Evolutionary conservation across 148 eudicot species (phyloP), one percentile per base, ranked within the genome.

Genomic region (Persicaria maculosa): DNA sequence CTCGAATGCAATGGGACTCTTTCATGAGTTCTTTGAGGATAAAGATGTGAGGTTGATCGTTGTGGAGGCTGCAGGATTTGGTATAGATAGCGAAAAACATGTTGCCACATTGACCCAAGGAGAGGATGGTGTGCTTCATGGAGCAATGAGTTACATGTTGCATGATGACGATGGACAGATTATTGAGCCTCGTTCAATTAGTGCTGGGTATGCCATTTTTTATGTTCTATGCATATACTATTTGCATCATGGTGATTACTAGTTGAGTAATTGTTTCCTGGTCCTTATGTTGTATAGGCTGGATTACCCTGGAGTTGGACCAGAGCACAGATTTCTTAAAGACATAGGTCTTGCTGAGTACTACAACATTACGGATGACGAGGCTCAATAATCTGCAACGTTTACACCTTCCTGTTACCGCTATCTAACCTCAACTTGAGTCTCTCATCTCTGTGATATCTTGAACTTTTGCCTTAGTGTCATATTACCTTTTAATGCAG

Each of bases 121-220:
- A 8, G 93, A 89, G 78, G 87, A 87, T 55, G 93, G 93, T 48
- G 90, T 89, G 25, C 57, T 85, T 58, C 93, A 89, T 80, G 93
- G 93, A 72, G 89, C 93, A 46, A 87, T 89, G 93, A 87, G 87
- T 77, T 89, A 89, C 70, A 76, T 89, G 71, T 77, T 89, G 73
- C 93, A 89, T 53, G 90, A 89, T 79, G 87, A 83, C 3, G 93
- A 89, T 77, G 93, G 93, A 22, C 93, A 89, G 68, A 83, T 89
- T 31, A 62, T 85, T n/a, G 90, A 85, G 79, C 89, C 93, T 64
- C 87, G 87, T 78, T 89, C 93, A 45, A 87, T 85, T 19, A 85
- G 89, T 77, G 93, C 88, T 8, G 93, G 93, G 93, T 89, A 89
- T 1, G 40, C 40, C 40, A 31, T 31, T 31, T 31, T 3, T 31